phyloP scores from a whole-genome alignment of 2,329 filamentous ascomycete genomes.

The Dothidotthia symphoricarpi region DNA sequence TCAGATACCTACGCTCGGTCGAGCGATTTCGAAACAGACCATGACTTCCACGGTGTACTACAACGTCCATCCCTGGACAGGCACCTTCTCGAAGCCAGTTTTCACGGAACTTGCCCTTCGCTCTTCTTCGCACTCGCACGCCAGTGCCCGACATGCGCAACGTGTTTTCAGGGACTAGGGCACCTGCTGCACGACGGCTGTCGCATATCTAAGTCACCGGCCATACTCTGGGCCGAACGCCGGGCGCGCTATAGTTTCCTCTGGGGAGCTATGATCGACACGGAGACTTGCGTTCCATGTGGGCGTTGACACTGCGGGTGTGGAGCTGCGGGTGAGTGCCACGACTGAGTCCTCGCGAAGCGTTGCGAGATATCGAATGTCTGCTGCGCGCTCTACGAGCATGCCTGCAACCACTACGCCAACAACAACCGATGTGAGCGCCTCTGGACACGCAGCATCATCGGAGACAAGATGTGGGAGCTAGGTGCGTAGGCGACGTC shows the following conservation, averaged over 20 bases:
- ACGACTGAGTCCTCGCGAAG: slow-evolving; percentile 8
- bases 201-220: slow-evolving; percentile 7
- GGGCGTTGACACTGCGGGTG: slow-evolving; percentile 6
- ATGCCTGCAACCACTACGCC: slow-evolving; percentile 8
- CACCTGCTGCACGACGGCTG: slow-evolving; percentile 7
- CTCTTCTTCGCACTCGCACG: slow-evolving; percentile 2
- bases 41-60: slow-evolving; percentile 10
- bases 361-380: slow-evolving; percentile 16
- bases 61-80: slow-evolving; percentile 20
- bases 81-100: slow-evolving; percentile 24
- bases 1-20: slow-evolving; percentile 5
- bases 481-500: not conserved
- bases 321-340: slow-evolving; percentile 14
- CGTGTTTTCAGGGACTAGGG: not conserved
- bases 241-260: slow-evolving; percentile 6
- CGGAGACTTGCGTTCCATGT: slow-evolving; percentile 4
- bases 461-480: too few relatives aligned
- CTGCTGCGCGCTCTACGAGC: slow-evolving; percentile 15
- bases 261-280: slow-evolving; percentile 8
- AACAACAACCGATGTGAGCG: slow-evolving; percentile 25
- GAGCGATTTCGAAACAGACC: too few relatives aligned
- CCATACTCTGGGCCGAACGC: slow-evolving; percentile 7
- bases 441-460: slow-evolving; percentile 1
- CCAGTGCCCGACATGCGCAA: slow-evolving; percentile 6
- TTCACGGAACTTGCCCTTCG: slow-evolving; percentile 17